A percentile compares a stretch with the other conserved stretches of the same genome.
Conservation (phyloP, 768 basidiomycete species). For the Gloeopeniophorella convolvens region DNA sequence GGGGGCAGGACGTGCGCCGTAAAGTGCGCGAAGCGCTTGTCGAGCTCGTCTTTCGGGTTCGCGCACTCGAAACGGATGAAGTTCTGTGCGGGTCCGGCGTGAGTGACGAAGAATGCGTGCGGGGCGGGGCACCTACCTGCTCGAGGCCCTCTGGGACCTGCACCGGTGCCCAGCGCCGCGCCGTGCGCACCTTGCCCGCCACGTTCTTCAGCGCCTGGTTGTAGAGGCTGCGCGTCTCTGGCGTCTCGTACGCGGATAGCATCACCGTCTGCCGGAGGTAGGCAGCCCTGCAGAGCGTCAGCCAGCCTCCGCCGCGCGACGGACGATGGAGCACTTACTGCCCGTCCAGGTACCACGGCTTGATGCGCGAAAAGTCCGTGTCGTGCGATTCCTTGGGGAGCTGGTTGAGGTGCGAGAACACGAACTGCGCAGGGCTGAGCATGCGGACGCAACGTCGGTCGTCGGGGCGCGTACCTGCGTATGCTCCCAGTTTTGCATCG, state of each 20-base stretch:
- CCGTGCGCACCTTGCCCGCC: constrained; percentile 71
- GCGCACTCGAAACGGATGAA: constrained; percentile 70
- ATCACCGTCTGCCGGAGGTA: constrained; percentile 89
- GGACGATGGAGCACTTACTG: constrained; percentile 50
- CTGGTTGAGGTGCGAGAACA: constrained; percentile 79
- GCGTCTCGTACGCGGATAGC: constrained; percentile 81
- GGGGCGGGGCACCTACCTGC: constrained; percentile 43
- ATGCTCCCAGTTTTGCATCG: constrained; percentile 99
- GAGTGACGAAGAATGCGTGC: background rate
- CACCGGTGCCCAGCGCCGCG: constrained; percentile 64
- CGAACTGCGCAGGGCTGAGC: constrained; percentile 46
- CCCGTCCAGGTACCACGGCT: constrained; percentile 96
- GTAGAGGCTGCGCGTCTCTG: constrained; percentile 79
- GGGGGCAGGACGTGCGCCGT: constrained; percentile 82
- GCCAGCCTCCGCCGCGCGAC: background rate
- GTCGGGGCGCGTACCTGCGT: constrained; percentile 55
- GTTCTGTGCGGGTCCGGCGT: constrained; percentile 36
- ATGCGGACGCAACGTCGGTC: background rate
- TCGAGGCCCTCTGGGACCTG: constrained; percentile 78
- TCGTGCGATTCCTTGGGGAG: constrained; percentile 91
- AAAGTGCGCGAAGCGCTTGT: constrained; percentile 84
- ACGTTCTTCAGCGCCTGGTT: constrained; percentile 74
- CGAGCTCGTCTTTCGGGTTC: constrained; percentile 71
- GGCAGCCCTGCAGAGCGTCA: constrained; percentile 48
- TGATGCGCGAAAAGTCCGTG: constrained; percentile 93